These are phyloP conservation scores for Trichoderma sp. DNA, from an alignment of 2,329 filamentous ascomycete genomes.

Conservation along the genomic window DNA sequence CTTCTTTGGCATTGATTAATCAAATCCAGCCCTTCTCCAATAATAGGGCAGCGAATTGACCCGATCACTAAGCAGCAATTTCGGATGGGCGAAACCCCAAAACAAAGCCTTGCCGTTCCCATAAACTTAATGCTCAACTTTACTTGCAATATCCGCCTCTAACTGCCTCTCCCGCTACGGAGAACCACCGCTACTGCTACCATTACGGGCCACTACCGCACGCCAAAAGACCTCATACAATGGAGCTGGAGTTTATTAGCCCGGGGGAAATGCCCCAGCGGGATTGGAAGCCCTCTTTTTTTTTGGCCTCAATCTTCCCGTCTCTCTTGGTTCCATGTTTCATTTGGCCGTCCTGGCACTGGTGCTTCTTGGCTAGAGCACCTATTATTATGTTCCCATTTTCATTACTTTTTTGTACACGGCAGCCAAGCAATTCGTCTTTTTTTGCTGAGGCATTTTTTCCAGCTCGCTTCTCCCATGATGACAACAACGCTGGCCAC, in stretches of 20 bases:
- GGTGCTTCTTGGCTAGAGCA: constrained; percentile 2
- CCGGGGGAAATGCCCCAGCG: not conserved
- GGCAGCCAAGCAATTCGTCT: not conserved
- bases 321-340: not conserved
- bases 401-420: not conserved
- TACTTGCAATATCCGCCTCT: constrained; percentile 18
- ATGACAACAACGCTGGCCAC: constrained; percentile 4
- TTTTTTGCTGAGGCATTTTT: constrained; percentile 12
- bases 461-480: constrained; percentile 2
- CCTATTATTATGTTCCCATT: not conserved
- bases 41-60: not conserved
- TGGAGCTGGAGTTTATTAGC: not conserved
- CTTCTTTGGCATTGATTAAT: not conserved
- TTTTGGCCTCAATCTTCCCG: not conserved
- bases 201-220: not conserved
- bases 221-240: constrained; percentile 8
- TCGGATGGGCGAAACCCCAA: not conserved
- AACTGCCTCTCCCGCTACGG: constrained; percentile 6
- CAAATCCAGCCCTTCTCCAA: not conserved
- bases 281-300: not conserved
- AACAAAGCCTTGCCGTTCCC: not conserved
- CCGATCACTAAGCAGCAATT: not conserved
- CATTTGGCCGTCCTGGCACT: not conserved
- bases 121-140: constrained; percentile 12
- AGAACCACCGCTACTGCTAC: constrained; percentile 1